These are phyloP conservation scores for Chytriomyces confervae DNA, from an alignment of 192 early-diverging fungal species.

Conservation along the genomic window DNA sequence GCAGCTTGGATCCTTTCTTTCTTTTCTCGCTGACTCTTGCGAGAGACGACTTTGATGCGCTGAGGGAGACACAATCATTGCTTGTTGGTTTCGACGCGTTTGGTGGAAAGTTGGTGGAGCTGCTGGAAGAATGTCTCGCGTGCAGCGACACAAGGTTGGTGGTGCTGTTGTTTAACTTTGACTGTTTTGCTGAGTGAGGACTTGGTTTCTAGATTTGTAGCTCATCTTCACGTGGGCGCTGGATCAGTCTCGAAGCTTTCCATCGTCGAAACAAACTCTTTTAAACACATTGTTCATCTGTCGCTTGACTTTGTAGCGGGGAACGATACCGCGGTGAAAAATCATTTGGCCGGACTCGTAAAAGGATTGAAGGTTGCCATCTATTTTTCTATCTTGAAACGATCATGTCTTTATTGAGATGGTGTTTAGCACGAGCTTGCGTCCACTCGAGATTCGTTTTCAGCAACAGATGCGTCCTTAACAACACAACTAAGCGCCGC, in stretches of 20 bases:
- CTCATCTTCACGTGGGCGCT: slow-evolving; percentile 17
- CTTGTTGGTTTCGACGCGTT: slow-evolving; percentile 63
- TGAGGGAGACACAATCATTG: slow-evolving; percentile 48
- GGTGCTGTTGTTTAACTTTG: neutral
- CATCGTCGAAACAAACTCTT: slow-evolving; percentile 62
- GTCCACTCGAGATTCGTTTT: neutral
- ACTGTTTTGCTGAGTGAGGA: slow-evolving; percentile 38
- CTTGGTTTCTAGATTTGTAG: slow-evolving; percentile 45
- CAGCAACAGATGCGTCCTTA: neutral
- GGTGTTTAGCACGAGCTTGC: neutral
- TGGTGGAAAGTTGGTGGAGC: slow-evolving; percentile 55
- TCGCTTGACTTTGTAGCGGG: slow-evolving; percentile 52
- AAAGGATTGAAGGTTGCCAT: slow-evolving; percentile 50
- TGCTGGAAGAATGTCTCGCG: slow-evolving; percentile 49
- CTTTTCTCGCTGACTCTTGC: slow-evolving; percentile 50
- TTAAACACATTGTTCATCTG: slow-evolving; percentile 61
- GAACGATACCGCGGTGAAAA: slow-evolving; percentile 56
- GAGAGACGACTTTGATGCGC: slow-evolving; percentile 60
- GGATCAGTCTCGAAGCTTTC: slow-evolving; percentile 34
- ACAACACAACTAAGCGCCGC: neutral
- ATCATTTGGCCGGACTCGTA: slow-evolving; percentile 56
- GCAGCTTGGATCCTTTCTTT: slow-evolving; percentile 52
- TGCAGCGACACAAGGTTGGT: slow-evolving; percentile 23
- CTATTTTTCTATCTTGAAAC: neutral
- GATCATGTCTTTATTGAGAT: neutral